Evolutionary conservation across 495 filamentous ascomycete genomes (phyloP), one percentile per base, ranked within the genome.

Genomic region (Geopyxis carbonaria): DNA sequence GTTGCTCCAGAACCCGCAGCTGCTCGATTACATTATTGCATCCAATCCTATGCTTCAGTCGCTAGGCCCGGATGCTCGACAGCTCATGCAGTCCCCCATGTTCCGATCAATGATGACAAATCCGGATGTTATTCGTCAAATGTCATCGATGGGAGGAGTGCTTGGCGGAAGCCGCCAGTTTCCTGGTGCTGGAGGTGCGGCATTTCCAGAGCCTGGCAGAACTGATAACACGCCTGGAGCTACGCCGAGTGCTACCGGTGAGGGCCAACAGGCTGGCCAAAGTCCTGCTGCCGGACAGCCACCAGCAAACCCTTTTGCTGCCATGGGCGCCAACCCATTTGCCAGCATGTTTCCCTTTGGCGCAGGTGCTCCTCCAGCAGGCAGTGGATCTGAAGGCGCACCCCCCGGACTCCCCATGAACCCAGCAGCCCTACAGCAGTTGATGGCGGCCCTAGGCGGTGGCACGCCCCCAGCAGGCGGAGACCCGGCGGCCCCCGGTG

Each of bases 31-130:
- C 68, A 85, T 95, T 72, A 83, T 92, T 40, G 69, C 78, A 42
- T 70, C 77, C 34, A 91, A 86, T 55, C 91, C 91, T 6, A 75
- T 83, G 70, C 70, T 94, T 2, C 80, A 82, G 35, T 71, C 76
- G 42, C 82, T 83, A 62, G 72, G 76, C 22, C 84, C 85, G 15
- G 73, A 78, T 40, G 79, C 76, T 14, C 78, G 82, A 38, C 69
- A 87, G 51, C 74, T 93, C 59, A 67, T 99, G 50, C 72, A 79
- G 42, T 85, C 80, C 18, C 83, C 85, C 0, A 69, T 80, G 38
- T 86, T 94, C 54, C 72, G 91, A 43, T 69, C 80, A 14, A 92
- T 95, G 83, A 75, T 99, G 69, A 87, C 86, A n/a, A 83, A 91
- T 50, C 91, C 91, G 19, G 73, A 80, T 11, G 72, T 77, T 18